Percentiles rank a stretch among this genome's conserved stretches.
These are phyloP conservation scores for Pilatotrama ljubarskyi DNA, from an alignment of 768 basidiomycete genomes.

Conservation along the genomic window DNA sequence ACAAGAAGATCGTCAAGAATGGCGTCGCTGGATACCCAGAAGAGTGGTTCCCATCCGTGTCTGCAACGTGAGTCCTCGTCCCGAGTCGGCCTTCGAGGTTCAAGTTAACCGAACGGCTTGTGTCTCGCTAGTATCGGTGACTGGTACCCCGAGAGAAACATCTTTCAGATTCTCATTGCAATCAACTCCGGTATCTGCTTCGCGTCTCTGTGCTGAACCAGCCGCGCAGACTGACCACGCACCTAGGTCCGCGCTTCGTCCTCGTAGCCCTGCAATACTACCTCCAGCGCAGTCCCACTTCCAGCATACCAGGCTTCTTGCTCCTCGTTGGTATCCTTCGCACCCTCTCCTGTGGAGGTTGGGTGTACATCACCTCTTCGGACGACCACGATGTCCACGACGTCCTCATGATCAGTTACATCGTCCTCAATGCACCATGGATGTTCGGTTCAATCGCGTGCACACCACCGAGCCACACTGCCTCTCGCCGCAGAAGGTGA, in stretches of 20 bases:
- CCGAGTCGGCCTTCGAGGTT: neutral
- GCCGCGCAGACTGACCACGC: neutral
- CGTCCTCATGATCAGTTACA: constrained; percentile 84
- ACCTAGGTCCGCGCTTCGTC: constrained; percentile 69
- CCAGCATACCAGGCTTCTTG: constrained; percentile 49
- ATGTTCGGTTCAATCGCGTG: constrained; percentile 71
- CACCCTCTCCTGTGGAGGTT: constrained; percentile 84
- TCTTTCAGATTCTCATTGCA: constrained; percentile 88
- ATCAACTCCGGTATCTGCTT: constrained; percentile 62
- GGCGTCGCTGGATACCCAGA: constrained; percentile 78
- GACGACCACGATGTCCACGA: constrained; percentile 87
- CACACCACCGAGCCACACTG: constrained; percentile 44
- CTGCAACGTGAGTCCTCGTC: constrained; percentile 60
- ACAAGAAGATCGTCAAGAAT: constrained; percentile 84
- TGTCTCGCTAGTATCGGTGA: constrained; percentile 71
- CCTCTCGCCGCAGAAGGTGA: constrained; percentile 56
- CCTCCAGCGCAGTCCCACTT: constrained; percentile 45
- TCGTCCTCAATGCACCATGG: constrained; percentile 85
- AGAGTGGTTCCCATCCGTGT: constrained; percentile 92
- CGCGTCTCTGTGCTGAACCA: neutral
- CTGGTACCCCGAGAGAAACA: constrained; percentile 83
- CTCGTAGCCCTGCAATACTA: constrained; percentile 66
- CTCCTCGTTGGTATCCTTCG: constrained; percentile 65
- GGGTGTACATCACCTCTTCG: constrained; percentile 87
- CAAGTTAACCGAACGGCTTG: neutral